A percentile compares a stretch with the other conserved stretches of the same genome.
phyloP scores from a whole-genome alignment of 192 early-diverging fungal genomes.

The Coemansia sp. region DNA sequence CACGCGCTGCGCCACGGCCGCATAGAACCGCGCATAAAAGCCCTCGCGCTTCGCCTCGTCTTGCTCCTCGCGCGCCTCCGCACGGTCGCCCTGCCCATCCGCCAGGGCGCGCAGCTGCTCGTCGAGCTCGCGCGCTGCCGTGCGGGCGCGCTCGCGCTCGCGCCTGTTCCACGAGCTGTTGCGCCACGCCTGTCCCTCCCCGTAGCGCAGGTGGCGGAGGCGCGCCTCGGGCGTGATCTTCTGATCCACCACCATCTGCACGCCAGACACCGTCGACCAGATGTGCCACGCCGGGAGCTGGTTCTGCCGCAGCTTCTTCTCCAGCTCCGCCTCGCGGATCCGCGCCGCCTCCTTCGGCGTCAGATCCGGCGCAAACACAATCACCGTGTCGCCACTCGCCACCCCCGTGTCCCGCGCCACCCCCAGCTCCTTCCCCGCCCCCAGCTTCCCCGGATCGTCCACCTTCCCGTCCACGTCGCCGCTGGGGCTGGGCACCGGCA shows the following conservation, averaged over 20 bases:
- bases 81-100: conserved; percentile 2
- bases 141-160: conserved; percentile 22
- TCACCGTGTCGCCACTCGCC: conserved; percentile 64
- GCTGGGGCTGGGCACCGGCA: conserved; percentile 41
- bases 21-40: conserved; percentile 36
- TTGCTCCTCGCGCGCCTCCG: conserved; percentile 26
- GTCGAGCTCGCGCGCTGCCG: conserved; percentile 23
- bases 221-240: conserved; percentile 41
- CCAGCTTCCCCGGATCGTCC: conserved; percentile 36
- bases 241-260: conserved; percentile 44
- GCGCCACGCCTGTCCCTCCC: conserved; percentile 26
- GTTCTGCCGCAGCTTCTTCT: conserved; percentile 72
- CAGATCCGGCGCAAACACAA: conserved; percentile 72
- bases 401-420: conserved; percentile 67
- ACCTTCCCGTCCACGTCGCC: conserved; percentile 40
- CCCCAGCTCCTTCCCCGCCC: conserved; percentile 60
- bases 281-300: conserved; percentile 79
- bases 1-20: conserved; percentile 15
- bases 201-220: conserved; percentile 24
- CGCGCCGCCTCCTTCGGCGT: conserved; percentile 61
- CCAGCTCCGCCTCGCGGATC: conserved; percentile 63
- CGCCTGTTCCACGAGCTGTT: conserved; percentile 35
- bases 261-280: conserved; percentile 69
- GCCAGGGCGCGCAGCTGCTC: conserved; percentile 15
- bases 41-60: conserved; percentile 38